phyloP scores from a whole-genome alignment of 495 filamentous ascomycete species.

The Xylaria sp. region DNA sequence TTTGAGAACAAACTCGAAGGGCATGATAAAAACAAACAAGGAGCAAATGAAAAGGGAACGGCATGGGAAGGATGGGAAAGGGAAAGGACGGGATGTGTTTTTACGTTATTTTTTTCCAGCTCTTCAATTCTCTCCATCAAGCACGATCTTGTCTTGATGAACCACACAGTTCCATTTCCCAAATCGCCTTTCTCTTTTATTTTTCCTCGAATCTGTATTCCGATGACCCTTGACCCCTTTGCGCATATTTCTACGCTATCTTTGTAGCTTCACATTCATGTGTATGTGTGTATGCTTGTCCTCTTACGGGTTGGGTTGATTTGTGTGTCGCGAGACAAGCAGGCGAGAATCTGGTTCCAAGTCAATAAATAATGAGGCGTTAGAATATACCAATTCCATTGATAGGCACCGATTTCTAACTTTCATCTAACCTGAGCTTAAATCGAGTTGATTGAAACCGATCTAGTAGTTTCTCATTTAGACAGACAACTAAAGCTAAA shows the following conservation, averaged over 20 bases:
- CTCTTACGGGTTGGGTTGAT: background rate
- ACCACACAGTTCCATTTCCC: conserved; percentile 6
- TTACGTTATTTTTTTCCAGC: conserved; percentile 26
- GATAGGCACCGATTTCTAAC: background rate
- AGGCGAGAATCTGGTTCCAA: background rate
- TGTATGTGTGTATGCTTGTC: conserved; percentile 5
- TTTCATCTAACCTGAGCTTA: background rate
- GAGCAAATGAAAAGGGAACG: conserved; percentile 24
- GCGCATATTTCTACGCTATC: conserved; percentile 9
- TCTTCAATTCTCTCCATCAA: conserved; percentile 22
- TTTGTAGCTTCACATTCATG: background rate
- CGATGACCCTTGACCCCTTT: background rate
- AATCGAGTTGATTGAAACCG: background rate
- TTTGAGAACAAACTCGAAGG: conserved; percentile 13
- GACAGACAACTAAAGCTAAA: background rate
- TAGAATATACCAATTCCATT: conserved; percentile 28
- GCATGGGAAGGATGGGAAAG: conserved; percentile 23
- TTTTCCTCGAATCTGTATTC: conserved; percentile 15
- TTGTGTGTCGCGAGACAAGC: background rate
- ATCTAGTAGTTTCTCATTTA: background rate
- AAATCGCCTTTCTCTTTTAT: background rate
- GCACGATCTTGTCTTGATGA: conserved; percentile 2
- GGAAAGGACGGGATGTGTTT: conserved; percentile 8
- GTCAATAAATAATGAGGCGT: conserved; percentile 30
- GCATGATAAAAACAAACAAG: conserved; percentile 17